A percentile compares a stretch with the other conserved stretches of the same genome.
Conservation (phyloP, 1,284 basidiomycete species). For the Ceraceosorus bombacis region DNA sequence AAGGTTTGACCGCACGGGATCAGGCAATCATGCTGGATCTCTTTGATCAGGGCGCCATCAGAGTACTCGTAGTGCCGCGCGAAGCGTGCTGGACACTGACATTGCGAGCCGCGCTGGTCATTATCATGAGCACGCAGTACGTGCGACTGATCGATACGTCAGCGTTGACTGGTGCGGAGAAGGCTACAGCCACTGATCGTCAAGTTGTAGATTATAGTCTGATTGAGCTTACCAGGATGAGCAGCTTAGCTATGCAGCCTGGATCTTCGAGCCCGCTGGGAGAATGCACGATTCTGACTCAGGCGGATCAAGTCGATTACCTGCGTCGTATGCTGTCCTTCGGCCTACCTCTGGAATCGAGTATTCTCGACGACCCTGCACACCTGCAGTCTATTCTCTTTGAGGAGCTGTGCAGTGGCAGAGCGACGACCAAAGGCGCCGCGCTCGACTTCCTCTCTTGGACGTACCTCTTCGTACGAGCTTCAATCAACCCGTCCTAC, state of each 20-base stretch:
- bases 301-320: conserved; percentile 73
- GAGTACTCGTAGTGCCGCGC: conserved; percentile 73
- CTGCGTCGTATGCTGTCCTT: conserved; percentile 70
- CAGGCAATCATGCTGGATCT: conserved; percentile 72
- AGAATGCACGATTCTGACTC: conserved; percentile 69
- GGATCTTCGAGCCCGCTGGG: conserved; percentile 40
- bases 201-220: conserved; percentile 71
- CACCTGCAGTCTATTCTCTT: conserved; percentile 25
- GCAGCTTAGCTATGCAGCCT: conserved; percentile 70
- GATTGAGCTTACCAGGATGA: conserved; percentile 80
- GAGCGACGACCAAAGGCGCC: conserved; percentile 37
- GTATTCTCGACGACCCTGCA: conserved; percentile 56
- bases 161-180: neutral
- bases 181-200: conserved; percentile 52
- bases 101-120: conserved; percentile 68
- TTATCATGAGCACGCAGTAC: conserved; percentile 90
- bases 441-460: conserved; percentile 69
- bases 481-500: conserved; percentile 74
- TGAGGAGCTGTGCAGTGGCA: conserved; percentile 14
- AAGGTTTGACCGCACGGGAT: conserved; percentile 64
- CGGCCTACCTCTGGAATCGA: conserved; percentile 82
- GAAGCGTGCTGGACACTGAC: conserved; percentile 79
- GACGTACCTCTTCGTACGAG: conserved; percentile 68
- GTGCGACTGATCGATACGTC: conserved; percentile 51
- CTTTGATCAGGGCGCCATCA: conserved; percentile 70